These are phyloP conservation scores for Phyllosticta capitalensis DNA, from an alignment of 2,329 filamentous ascomycete genomes.

Conservation along the genomic window DNA sequence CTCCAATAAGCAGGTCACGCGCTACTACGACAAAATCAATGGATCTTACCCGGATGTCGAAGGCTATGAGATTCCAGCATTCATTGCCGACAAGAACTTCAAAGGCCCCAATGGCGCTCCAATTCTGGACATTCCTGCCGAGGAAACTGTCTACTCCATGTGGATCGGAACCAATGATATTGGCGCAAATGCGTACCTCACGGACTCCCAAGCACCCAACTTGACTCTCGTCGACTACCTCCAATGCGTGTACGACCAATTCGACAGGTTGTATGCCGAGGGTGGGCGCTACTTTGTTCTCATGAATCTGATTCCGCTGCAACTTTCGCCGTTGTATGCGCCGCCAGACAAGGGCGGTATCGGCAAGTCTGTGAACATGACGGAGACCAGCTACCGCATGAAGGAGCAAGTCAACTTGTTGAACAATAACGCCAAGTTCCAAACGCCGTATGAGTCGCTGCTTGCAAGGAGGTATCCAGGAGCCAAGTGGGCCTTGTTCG, in stretches of 20 bases:
- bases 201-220: conserved; percentile 49
- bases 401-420: conserved; percentile 40
- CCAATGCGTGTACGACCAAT: conserved; percentile 51
- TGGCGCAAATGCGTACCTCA: conserved; percentile 55
- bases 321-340: conserved; percentile 59
- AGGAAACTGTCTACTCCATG: conserved; percentile 62
- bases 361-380: conserved; percentile 38
- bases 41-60: conserved; percentile 48
- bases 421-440: conserved; percentile 44
- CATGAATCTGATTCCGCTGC: conserved; percentile 58
- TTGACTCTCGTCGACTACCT: conserved; percentile 56
- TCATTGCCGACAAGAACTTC: conserved; percentile 32
- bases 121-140: conserved; percentile 33
- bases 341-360: conserved; percentile 37
- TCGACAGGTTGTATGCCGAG: conserved; percentile 41
- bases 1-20: conserved; percentile 56
- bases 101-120: conserved; percentile 26
- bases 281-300: conserved; percentile 65
- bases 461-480: conserved; percentile 39
- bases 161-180: conserved; percentile 81
- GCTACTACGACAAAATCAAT: conserved; percentile 43
- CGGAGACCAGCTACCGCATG: conserved; percentile 43
- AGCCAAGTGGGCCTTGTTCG: conserved; percentile 55
- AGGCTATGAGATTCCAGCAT: conserved; percentile 39
- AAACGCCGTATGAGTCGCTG: conserved; percentile 38